Percentiles rank a stretch among this genome's conserved stretches.
Evolutionary conservation across 1,139 yeast species (phyloP).

Genomic region (Zygosaccharomyces sapae): DNA sequence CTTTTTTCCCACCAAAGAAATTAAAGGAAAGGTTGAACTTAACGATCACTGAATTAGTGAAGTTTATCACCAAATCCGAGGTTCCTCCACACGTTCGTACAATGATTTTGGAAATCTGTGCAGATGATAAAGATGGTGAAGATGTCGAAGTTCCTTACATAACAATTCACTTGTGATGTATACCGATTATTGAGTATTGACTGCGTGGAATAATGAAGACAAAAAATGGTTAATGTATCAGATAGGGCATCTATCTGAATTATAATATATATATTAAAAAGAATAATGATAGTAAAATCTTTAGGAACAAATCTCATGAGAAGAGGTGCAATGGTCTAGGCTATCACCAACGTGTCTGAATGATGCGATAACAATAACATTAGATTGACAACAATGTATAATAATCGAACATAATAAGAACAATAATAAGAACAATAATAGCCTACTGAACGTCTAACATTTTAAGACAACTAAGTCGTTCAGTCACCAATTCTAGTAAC

Average conservation of each 20-base stretch:
- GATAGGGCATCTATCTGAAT: background rate
- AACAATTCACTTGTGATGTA: slow-evolving; percentile 47
- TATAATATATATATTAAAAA: slow-evolving; percentile 11
- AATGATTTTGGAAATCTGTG: slow-evolving; percentile 82
- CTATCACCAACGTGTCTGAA: too few relatives aligned
- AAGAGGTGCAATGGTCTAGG: background rate
- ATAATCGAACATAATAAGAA: too few relatives aligned
- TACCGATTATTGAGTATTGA: background rate
- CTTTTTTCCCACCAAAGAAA: slow-evolving; percentile 90
- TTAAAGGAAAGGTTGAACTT: slow-evolving; percentile 67
- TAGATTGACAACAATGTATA: too few relatives aligned
- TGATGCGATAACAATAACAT: too few relatives aligned
- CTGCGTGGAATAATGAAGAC: background rate
- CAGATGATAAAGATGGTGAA: slow-evolving; percentile 88
- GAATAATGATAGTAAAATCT: slow-evolving; percentile 25
- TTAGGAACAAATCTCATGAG: slow-evolving; percentile 11
- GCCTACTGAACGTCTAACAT: too few relatives aligned
- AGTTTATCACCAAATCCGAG: slow-evolving; percentile 78
- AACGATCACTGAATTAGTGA: slow-evolving; percentile 70
- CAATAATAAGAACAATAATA: too few relatives aligned
- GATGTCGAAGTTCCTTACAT: slow-evolving; percentile 94
- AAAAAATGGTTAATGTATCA: background rate
- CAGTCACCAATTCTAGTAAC: background rate
- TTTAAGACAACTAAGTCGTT: background rate
- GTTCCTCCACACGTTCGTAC: slow-evolving; percentile 71